Conservation (phyloP, 1,284 basidiomycete species). For the Ceratobasidium sp. region DNA sequence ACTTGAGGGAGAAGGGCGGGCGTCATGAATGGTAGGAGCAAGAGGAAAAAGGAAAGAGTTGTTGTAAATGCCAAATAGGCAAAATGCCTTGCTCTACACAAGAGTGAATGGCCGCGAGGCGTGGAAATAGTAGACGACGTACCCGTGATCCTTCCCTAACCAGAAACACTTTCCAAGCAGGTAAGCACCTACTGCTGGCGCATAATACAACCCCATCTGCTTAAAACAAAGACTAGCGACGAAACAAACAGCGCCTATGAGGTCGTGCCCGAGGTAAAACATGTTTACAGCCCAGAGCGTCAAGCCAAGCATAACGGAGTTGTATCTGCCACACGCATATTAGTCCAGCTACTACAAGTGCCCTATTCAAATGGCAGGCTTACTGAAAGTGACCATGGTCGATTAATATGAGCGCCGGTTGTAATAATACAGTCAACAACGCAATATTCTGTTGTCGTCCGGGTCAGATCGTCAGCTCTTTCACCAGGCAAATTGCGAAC, state of each 20-base stretch:
- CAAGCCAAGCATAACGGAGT: constrained; percentile 88
- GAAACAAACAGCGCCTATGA: constrained; percentile 83
- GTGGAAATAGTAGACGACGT: constrained; percentile 51
- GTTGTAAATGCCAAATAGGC: constrained; percentile 66
- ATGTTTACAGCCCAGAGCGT: constrained; percentile 75
- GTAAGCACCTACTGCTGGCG: constrained; percentile 87
- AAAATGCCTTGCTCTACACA: constrained; percentile 40
- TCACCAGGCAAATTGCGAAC: constrained; percentile 42
- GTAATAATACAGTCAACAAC: constrained; percentile 77
- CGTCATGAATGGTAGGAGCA: constrained; percentile 82
- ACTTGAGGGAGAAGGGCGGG: constrained; percentile 68
- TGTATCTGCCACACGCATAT: constrained; percentile 59
- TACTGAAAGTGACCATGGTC: constrained; percentile 95
- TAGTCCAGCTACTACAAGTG: not conserved
- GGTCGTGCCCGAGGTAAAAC: constrained; percentile 74
- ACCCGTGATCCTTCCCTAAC: constrained; percentile 75
- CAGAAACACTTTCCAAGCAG: constrained; percentile 83
- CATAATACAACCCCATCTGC: constrained; percentile 95
- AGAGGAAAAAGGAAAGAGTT: constrained; percentile 67
- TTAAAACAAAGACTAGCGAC: constrained; percentile 89
- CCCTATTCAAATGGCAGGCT: constrained; percentile 19
- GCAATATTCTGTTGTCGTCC: constrained; percentile 67
- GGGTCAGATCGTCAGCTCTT: not conserved
- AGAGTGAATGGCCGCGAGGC: not conserved
- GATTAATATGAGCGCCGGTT: constrained; percentile 84